Base-by-base conservation (phyloP, 2,329 filamentous ascomycete species). In the Thermothelomyces thermophilus region DNA sequence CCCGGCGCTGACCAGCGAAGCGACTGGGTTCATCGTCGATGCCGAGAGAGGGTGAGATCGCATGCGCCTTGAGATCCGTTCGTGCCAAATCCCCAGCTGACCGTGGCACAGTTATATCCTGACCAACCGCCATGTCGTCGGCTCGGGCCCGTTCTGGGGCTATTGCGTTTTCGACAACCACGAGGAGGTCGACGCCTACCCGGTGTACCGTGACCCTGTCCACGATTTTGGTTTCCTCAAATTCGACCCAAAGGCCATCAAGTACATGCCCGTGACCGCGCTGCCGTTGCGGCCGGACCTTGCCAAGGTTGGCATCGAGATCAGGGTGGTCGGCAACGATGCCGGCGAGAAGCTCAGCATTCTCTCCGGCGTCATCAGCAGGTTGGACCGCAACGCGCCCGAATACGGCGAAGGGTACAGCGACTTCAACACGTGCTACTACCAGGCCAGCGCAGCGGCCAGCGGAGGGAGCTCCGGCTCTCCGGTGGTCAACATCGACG, bases 81-180 rank as follows among this genome's bases (percentile, higher is more conserved):
- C 3, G 17, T 39, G 34, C 16, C 42, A 35, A 2, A 33, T 10
- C 34, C 14, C 13, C n/a, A 16, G 30, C 54, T 53, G 36, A 56
- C 31, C 11, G 11, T 6, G n/a, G 14, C 20, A n/a, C 55, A 77
- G 77, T 60, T 90, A 90, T 65, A 91, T 93, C 61, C 70, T 93
- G 66, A 93, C 87, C 10, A 93, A 93, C 66, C 80, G 87, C 52
- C 93, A 98, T 71, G 93, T 98, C 28, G 93, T 97, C 36, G 90
- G 93, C 57, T 80, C 93, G 1, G 93, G 93, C 1, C 93, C 93
- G 1, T 98, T 98, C 70, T 97, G 91, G 86, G 93, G 93, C 41
- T 96, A 95, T 71, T 90, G 87, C 66, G 90, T 98, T 59, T 98
- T 98, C 67, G 94, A 98, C 68, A 98, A 98, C 66, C 93, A 98